These are phyloP conservation scores for Endocalyx cinctus DNA, from an alignment of 2,329 filamentous ascomycete genomes.

Conservation along the genomic window DNA sequence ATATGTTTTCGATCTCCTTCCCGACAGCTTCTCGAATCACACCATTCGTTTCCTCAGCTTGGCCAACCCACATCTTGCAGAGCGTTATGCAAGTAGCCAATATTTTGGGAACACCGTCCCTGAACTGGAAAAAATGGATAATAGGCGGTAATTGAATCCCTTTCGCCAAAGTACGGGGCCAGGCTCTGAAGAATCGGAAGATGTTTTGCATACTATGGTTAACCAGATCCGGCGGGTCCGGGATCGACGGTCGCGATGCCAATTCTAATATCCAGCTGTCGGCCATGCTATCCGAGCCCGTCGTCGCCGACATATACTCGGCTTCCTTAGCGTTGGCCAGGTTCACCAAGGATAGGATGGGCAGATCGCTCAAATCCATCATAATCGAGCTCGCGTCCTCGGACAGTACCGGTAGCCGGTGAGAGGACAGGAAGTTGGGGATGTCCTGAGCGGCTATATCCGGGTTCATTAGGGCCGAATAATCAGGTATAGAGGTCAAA, in stretches of 20 bases:
- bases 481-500: too few species aligned
- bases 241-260: not conserved
- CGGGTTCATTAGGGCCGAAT: too few species aligned
- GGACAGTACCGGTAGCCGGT: too few species aligned
- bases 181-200: conserved; percentile 30
- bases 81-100: conserved; percentile 32
- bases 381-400: too few species aligned
- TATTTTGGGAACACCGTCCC: conserved; percentile 19
- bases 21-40: conserved; percentile 27
- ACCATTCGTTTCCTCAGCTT: conserved; percentile 20
- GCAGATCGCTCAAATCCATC: too few species aligned
- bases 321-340: too few species aligned
- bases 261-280: conserved; percentile 11
- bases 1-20: conserved; percentile 26
- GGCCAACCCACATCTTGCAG: conserved; percentile 32
- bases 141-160: conserved; percentile 32
- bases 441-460: too few species aligned
- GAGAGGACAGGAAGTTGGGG: too few species aligned
- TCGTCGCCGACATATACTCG: too few species aligned
- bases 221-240: conserved; percentile 8
- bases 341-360: too few species aligned
- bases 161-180: conserved; percentile 34
- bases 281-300: not conserved
- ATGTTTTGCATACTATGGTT: conserved; percentile 21
- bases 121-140: conserved; percentile 25